These are phyloP conservation scores for Wickerhamiella sergipiensis DNA, from an alignment of 805 yeast genomes.

Conservation along the genomic window DNA sequence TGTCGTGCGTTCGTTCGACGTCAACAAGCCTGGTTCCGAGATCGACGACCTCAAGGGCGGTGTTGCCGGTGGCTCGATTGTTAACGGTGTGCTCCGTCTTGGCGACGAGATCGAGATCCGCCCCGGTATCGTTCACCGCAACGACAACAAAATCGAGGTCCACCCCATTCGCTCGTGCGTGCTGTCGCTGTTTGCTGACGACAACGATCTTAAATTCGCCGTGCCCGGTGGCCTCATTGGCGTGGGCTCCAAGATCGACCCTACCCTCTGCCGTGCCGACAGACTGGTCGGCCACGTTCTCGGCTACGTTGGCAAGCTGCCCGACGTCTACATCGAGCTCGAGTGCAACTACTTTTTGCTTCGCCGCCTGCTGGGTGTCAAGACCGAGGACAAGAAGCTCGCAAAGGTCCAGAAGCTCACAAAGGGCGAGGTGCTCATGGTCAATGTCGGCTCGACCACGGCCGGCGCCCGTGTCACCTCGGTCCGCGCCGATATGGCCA, in stretches of 20 bases:
- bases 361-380: slow-evolving; percentile 95
- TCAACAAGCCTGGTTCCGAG: slow-evolving; percentile 97
- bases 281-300: slow-evolving; percentile 98
- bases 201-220: slow-evolving; percentile 94
- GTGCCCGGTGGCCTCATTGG: slow-evolving; percentile 99
- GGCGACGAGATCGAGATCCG: slow-evolving; percentile 98
- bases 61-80: slow-evolving; percentile 98
- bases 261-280: slow-evolving; percentile 97
- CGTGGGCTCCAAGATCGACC: slow-evolving; percentile 98
- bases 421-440: slow-evolving; percentile 94
- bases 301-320: slow-evolving; percentile 92
- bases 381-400: slow-evolving; percentile 93
- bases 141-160: slow-evolving; percentile 78
- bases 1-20: slow-evolving; percentile 96
- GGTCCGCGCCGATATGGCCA: slow-evolving; percentile 98
- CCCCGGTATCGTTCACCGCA: slow-evolving; percentile 97
- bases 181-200: slow-evolving; percentile 91
- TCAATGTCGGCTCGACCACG: slow-evolving; percentile 97
- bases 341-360: slow-evolving; percentile 94
- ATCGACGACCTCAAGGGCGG: slow-evolving; percentile 97
- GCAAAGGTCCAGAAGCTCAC: slow-evolving; percentile 93
- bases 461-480: slow-evolving; percentile 98
- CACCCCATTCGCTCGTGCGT: slow-evolving; percentile 90
- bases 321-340: slow-evolving; percentile 91
- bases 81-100: slow-evolving; percentile 90